Conservation (phyloP, 1,139 yeast species). For the Scheffersomyces cryptocercus region DNA sequence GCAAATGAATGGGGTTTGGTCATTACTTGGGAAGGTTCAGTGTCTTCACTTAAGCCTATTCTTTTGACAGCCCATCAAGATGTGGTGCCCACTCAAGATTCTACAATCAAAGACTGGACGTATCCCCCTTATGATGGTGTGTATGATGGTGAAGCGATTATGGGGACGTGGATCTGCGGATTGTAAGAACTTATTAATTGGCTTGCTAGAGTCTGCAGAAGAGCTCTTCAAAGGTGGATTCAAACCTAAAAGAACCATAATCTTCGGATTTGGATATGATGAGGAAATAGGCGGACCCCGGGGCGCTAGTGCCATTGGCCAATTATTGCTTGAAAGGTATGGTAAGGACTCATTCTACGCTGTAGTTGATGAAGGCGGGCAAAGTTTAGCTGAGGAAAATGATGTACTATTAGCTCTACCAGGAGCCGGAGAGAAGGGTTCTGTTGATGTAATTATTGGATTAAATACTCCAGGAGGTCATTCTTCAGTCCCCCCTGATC, state of each 20-base stretch:
- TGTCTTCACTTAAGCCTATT: constrained; percentile 5
- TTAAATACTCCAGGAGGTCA: constrained; percentile 19
- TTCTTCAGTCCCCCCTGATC: constrained; percentile 18
- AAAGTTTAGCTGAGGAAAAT: constrained; percentile 7
- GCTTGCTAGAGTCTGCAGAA: constrained; percentile 16
- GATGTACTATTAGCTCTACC: constrained; percentile 11
- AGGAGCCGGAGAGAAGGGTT: constrained; percentile 18
- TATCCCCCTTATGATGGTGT: constrained; percentile 9
- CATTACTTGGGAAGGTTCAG: constrained; percentile 8
- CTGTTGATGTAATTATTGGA: constrained; percentile 12
- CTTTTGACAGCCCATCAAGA: constrained; percentile 12
- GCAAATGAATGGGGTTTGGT: constrained; percentile 10
- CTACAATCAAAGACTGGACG: constrained; percentile 7
- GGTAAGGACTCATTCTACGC: constrained; percentile 15
- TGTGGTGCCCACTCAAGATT: constrained; percentile 10
- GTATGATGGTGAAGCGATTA: constrained; percentile 13
- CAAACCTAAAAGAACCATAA: constrained; percentile 12
- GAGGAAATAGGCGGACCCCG: constrained; percentile 16
- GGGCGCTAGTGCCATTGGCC: constrained; percentile 13
- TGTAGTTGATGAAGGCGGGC: constrained; percentile 18
- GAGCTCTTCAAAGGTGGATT: constrained; percentile 9
- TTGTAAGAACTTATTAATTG: constrained; percentile 17
- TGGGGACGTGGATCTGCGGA: constrained; percentile 20
- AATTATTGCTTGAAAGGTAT: constrained; percentile 11
- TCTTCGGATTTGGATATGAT: constrained; percentile 18